Evolutionary conservation across 1,284 basidiomycete genomes (phyloP), one percentile per base, ranked within the genome.

Genomic region (Naganishia cerealis): DNA sequence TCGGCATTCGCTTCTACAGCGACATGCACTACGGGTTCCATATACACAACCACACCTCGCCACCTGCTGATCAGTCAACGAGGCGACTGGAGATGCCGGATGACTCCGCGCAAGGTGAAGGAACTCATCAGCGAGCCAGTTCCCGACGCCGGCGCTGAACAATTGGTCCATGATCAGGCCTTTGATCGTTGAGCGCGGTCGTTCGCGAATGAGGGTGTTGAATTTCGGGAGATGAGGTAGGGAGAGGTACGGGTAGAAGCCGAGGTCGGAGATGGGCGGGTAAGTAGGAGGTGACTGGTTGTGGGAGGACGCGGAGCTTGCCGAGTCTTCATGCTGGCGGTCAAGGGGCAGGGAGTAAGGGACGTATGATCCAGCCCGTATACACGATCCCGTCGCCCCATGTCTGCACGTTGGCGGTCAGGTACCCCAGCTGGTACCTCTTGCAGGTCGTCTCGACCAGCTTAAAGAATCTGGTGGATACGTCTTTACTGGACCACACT

Each of bases 61-160:
- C 15, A 90, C 71, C 72, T 90, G 85, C 7, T 78, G 78, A 1
- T 82, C 77, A 1, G 82, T 80, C 13, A 92, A 81, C 1, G 84
- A 82, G 57, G 87, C 86, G 65, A 86, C 86, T 2, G 87, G 85
- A 71, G 88, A 86, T 71, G 89, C 86, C 0, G 91, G 91, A 74
- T 93, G 90, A 53, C 92, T 83, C 36, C 84, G 81, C 1, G 90
- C 83, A 73, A 92, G 89, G 78, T 90, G 92, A 36, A 92, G 79
- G 55, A 92, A 87, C 75, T 78, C 72, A 86, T 89, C 89, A 72
- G 90, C 90, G 1, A 91, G 86, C 89, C 89, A 92, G 76, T 92
- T 93, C 0, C 91, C 90, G 3, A 93, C 85, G 0, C 91, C 91
- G 2, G 89, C 89, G 71, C 86, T 88, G 80, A 91, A 90, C 0